Percentiles rank a stretch among this genome's conserved stretches.
Conservation (phyloP, 331 rosid genomes). For the Telfairia occidentalis region DNA sequence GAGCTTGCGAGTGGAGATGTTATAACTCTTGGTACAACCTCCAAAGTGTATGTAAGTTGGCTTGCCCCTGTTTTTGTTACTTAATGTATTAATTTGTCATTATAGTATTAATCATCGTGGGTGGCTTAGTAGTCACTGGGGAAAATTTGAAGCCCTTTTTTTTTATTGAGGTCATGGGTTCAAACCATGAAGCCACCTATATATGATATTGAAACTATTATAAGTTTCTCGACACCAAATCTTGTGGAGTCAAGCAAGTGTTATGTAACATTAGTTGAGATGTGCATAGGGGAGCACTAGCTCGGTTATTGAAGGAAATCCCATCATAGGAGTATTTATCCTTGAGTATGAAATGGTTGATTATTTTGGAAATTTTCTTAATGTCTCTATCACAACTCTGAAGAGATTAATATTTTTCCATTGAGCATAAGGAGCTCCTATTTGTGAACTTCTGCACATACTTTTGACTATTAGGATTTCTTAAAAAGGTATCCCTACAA, state of each 20-base stretch:
- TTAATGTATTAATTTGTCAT: background rate
- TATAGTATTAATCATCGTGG: background rate
- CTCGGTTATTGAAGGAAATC: background rate
- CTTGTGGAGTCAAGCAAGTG: background rate
- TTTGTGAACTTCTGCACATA: background rate
- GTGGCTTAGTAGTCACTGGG: background rate
- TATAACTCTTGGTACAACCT: slow-evolving; percentile 85
- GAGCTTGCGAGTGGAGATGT: slow-evolving; percentile 76
- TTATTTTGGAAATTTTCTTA: background rate
- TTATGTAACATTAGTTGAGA: background rate
- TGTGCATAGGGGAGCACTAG: background rate
- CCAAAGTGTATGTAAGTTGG: slow-evolving; percentile 55
- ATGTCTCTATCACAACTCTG: background rate
- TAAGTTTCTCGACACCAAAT: background rate
- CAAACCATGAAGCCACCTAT: background rate
- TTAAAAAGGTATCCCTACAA: background rate
- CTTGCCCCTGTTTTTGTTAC: background rate
- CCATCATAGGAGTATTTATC: background rate
- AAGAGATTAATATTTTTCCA: background rate
- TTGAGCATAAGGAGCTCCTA: background rate
- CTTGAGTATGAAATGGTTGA: background rate
- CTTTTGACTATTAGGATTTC: background rate
- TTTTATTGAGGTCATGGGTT: background rate
- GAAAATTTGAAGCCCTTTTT: background rate
- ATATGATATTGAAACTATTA: background rate